Conservation (phyloP, 1,284 basidiomycete genomes). For the Moesziomyces antarcticus region DNA sequence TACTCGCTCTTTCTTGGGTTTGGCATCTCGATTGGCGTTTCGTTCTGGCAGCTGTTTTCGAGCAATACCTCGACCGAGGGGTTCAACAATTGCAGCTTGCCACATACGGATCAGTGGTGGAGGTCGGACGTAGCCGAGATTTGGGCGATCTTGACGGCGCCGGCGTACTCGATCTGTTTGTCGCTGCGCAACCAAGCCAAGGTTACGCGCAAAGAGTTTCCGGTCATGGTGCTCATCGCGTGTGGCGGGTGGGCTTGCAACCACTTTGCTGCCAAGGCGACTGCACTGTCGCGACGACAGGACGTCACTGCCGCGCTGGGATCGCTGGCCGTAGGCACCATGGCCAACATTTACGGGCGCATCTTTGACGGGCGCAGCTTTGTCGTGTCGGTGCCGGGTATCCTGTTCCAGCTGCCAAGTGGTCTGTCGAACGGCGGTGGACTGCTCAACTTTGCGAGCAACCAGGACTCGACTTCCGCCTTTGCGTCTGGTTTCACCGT, state of each 20-base stretch:
- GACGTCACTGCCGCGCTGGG: slow-evolving; percentile 71
- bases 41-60: slow-evolving; percentile 59
- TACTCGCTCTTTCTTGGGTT: slow-evolving; percentile 72
- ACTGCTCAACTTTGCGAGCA: slow-evolving; percentile 76
- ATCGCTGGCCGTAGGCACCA: slow-evolving; percentile 82
- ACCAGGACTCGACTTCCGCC: slow-evolving; percentile 23
- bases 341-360: slow-evolving; percentile 84
- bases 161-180: slow-evolving; percentile 79
- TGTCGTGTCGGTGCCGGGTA: slow-evolving; percentile 74
- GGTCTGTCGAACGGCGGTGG: slow-evolving; percentile 86
- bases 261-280: slow-evolving; percentile 43
- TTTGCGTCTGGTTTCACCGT: slow-evolving; percentile 46
- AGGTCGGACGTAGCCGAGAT: slow-evolving; percentile 69
- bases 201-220: slow-evolving; percentile 77
- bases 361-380: slow-evolving; percentile 82
- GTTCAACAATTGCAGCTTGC: slow-evolving; percentile 24
- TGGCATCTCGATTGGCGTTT: slow-evolving; percentile 56
- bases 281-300: slow-evolving; percentile 38
- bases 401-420: slow-evolving; percentile 86
- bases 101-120: slow-evolving; percentile 57
- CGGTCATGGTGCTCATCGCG: slow-evolving; percentile 76
- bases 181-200: slow-evolving; percentile 80
- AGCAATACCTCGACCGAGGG: slow-evolving; percentile 13
- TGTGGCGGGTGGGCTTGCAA: slow-evolving; percentile 77
- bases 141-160: slow-evolving; percentile 78